Evolutionary conservation across 306 rosid genomes (phyloP).

Genomic region (Pyrus betulifolia): DNA sequence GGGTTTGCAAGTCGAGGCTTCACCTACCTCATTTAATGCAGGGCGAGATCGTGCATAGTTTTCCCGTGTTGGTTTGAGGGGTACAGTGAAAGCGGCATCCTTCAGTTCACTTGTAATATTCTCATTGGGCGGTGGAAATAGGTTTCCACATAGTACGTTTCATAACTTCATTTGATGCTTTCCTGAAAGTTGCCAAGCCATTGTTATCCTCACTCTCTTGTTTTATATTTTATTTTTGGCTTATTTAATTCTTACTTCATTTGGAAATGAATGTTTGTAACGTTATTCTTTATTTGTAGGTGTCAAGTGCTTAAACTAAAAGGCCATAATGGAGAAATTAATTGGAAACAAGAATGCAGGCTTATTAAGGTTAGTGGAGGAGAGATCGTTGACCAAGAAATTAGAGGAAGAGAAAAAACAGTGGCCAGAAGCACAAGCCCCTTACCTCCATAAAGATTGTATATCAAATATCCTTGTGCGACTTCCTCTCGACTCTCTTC

Average conservation of each 20-base stretch:
- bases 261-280: neutral
- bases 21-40: too few species aligned
- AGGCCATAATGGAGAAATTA: conserved; percentile 12
- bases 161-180: neutral
- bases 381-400: conserved; percentile 22
- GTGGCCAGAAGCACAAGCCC: conserved; percentile 15
- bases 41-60: too few species aligned
- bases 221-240: too few species aligned
- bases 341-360: conserved; percentile 11
- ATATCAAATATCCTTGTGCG: conserved; percentile 35
- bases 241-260: neutral
- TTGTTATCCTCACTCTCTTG: neutral
- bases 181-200: neutral
- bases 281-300: neutral
- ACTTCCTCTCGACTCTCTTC: conserved; percentile 42
- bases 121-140: neutral
- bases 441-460: conserved; percentile 38
- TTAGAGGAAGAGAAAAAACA: conserved; percentile 26
- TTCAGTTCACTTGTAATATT: too few species aligned
- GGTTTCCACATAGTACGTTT: neutral
- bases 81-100: too few species aligned
- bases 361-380: conserved; percentile 22
- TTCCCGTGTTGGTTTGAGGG: too few species aligned
- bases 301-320: neutral
- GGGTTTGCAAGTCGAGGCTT: too few species aligned